Percentiles rank a stretch among this genome's conserved stretches.
Conservation (phyloP, 1,284 basidiomycete genomes). For the Papiliotrema terrestris region DNA sequence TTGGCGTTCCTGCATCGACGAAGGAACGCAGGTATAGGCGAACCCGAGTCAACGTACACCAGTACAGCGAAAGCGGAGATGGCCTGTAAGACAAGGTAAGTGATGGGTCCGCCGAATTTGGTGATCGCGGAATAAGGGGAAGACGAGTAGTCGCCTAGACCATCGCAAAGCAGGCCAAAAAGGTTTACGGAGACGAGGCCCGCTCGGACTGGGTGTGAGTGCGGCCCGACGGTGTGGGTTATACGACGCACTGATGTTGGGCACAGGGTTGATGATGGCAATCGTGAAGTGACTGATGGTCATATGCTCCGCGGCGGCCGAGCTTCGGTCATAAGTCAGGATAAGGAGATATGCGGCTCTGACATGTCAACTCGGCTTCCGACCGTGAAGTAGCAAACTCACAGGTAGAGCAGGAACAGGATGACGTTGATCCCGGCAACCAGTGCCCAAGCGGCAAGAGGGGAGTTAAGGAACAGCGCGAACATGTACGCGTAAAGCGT, state of each 20-base stretch:
- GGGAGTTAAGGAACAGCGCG: constrained; percentile 61
- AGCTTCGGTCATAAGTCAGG: constrained; percentile 64
- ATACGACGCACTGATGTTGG: constrained; percentile 60
- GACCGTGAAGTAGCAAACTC: constrained; percentile 4
- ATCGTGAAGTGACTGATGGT: constrained; percentile 66
- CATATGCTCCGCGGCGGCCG: constrained; percentile 56
- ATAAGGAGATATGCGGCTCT: constrained; percentile 64
- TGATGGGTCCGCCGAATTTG: constrained; percentile 68
- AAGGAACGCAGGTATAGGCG: constrained; percentile 47
- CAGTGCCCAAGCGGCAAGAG: constrained; percentile 68
- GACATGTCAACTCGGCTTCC: neutral
- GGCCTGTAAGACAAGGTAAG: constrained; percentile 63
- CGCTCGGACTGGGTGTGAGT: constrained; percentile 54
- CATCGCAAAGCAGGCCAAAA: constrained; percentile 69
- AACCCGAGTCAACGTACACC: constrained; percentile 62
- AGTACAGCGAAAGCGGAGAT: constrained; percentile 58
- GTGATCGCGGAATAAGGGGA: constrained; percentile 57
- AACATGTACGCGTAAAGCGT: constrained; percentile 66
- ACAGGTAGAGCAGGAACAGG: constrained; percentile 59
- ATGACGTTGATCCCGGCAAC: constrained; percentile 71
- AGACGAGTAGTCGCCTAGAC: constrained; percentile 54
- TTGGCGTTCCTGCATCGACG: constrained; percentile 9
- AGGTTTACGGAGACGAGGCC: constrained; percentile 70
- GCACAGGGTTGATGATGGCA: constrained; percentile 64
- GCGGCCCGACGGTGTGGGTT: no score